Base-by-base conservation (phyloP, 352 stramenopile genomes). In the Pythium myriotylum region DNA sequence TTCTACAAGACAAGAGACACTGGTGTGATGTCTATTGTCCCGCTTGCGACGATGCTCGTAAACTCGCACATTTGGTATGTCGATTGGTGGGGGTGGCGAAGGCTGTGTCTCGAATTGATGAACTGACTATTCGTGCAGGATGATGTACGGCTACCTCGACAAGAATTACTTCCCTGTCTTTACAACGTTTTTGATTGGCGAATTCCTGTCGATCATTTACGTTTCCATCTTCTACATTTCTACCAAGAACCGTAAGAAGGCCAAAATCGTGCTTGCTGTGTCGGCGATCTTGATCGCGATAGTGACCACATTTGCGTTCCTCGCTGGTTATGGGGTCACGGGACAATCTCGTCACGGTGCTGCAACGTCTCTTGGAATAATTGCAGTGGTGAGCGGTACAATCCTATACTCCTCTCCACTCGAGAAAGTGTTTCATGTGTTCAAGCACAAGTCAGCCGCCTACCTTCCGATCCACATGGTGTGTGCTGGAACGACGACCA, bases 381-480 rank as follows among this genome's bases (percentile, higher is more conserved):
- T 86, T 27, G 63, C 62, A 8, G 76, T 76, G 50, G 23, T 76
- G 6, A 76, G 74, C 16, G 72, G 71, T 0, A 77, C 68, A 43
- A 60, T 84, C 55, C 62, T 83, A 19, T 83, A 78, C 60, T 70
- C 55, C 22, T 85, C 73, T 32, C 77, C 77, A 10, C 83, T 87
- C 42, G 70, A 79, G 26, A 87, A 79, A 46, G 67, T 84, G 39
- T 52, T 62, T 24, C 66, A 80, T 27, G 77, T 86, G 17, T 27
- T 84, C 54, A 73, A 67, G 61, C 70, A 72, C 68, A 76, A 76
- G 35, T 79, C 72, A 13, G 73, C 70, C 0, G 66, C 78, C 27
- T 74, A 72, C 60, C 70, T 85, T 22, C 74, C 74, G 4, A 81
- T 83, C 37, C 53, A 79, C 62, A 69, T 86, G 65, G 74, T 86